A percentile compares a stretch with the other conserved stretches of the same genome.
These are phyloP conservation scores for Pseudophaeomoniella oleicola DNA, from an alignment of 2,329 filamentous ascomycete genomes.

Conservation along the genomic window DNA sequence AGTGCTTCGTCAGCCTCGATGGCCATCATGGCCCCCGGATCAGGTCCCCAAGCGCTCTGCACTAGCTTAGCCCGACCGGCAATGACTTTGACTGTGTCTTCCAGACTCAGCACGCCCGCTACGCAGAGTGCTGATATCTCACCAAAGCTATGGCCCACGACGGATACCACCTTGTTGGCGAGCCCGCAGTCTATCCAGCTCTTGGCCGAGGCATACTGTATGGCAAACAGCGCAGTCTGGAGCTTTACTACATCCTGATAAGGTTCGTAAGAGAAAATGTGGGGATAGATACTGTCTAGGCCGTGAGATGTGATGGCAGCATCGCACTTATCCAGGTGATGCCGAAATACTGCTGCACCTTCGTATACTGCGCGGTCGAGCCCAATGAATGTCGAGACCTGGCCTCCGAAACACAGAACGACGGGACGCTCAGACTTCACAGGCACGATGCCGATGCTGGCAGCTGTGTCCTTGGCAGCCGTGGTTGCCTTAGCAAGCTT, in stretches of 20 bases:
- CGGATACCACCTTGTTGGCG: slow-evolving; percentile 10
- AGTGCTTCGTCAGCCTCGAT: slow-evolving; percentile 16
- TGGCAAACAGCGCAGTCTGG: slow-evolving; percentile 2
- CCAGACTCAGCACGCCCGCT: slow-evolving; percentile 12
- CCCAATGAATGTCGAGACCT: slow-evolving; percentile 16
- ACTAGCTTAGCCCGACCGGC: slow-evolving; percentile 47
- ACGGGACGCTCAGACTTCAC: slow-evolving; percentile 8
- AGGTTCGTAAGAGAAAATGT: slow-evolving; percentile 5
- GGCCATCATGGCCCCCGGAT: slow-evolving; percentile 19
- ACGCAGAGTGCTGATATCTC: slow-evolving; percentile 16
- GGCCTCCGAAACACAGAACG: slow-evolving; percentile 23
- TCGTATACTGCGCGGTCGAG: slow-evolving; percentile 18
- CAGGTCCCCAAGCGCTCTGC: slow-evolving; percentile 26
- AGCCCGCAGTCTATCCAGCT: slow-evolving; percentile 10
- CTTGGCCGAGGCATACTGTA: slow-evolving; percentile 3
- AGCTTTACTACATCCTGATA: slow-evolving; percentile 13
- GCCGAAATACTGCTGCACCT: slow-evolving; percentile 15
- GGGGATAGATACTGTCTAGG: slow-evolving; percentile 17
- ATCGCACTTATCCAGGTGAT: slow-evolving; percentile 17
- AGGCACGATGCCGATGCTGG: neutral
- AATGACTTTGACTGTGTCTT: slow-evolving; percentile 15
- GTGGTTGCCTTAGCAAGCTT: slow-evolving; percentile 18
- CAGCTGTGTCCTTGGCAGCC: no score
- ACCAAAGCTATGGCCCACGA: slow-evolving; percentile 18
- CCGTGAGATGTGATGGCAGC: slow-evolving; percentile 13